These are phyloP conservation scores for Termitomyces sp. DNA, from an alignment of 768 basidiomycete species.

Conservation along the genomic window DNA sequence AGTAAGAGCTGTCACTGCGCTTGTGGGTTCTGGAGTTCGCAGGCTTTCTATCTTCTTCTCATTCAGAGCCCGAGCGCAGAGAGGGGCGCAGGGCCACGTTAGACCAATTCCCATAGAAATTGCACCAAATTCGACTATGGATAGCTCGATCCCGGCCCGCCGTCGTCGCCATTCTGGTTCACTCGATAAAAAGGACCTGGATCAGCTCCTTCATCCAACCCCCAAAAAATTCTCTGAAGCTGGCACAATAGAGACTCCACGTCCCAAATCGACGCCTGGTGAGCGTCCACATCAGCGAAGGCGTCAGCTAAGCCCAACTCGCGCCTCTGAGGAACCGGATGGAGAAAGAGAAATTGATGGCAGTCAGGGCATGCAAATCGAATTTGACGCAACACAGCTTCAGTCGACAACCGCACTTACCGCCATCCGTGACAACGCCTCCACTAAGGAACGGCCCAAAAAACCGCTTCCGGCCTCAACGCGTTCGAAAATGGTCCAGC, in stretches of 20 bases:
- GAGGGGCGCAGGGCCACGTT: not conserved
- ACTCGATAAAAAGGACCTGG: slow-evolving; percentile 23
- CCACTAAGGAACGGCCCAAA: slow-evolving; percentile 46
- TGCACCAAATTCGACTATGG: slow-evolving; percentile 9
- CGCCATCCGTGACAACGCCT: slow-evolving; percentile 18
- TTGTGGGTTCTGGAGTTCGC: not conserved
- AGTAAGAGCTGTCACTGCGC: not conserved
- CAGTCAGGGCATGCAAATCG: slow-evolving; percentile 25
- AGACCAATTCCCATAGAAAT: not conserved
- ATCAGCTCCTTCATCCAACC: slow-evolving; percentile 20
- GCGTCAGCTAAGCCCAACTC: slow-evolving; percentile 37
- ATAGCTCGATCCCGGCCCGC: slow-evolving; percentile 32
- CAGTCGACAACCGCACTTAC: slow-evolving; percentile 14
- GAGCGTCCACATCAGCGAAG: slow-evolving; percentile 49
- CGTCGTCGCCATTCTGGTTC: slow-evolving; percentile 65
- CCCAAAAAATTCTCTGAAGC: slow-evolving; percentile 17
- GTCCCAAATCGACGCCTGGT: slow-evolving; percentile 71
- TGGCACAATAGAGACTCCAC: slow-evolving; percentile 38
- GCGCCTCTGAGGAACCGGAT: slow-evolving; percentile 28
- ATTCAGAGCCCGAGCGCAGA: not conserved
- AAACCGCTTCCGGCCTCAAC: slow-evolving; percentile 55
- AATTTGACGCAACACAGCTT: slow-evolving; percentile 12
- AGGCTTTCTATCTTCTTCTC: not conserved
- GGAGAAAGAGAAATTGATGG: slow-evolving; percentile 20
- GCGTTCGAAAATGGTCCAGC: slow-evolving; percentile 39